Conservation (phyloP, 148 eudicot genomes). For the Rhododendron ferrugineum region DNA sequence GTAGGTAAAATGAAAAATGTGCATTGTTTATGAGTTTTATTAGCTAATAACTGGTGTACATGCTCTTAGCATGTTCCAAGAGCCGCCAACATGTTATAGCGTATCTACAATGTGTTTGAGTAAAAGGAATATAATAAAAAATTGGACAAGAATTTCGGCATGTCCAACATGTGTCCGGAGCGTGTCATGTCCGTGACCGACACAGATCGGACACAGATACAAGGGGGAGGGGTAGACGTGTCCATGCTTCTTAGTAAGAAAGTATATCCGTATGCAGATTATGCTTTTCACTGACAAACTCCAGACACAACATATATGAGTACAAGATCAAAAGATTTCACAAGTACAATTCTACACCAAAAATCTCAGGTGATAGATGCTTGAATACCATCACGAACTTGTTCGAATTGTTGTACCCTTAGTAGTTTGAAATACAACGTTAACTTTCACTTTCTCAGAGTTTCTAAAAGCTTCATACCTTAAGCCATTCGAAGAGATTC, state of each 20-base stretch:
- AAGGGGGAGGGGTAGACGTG: not conserved
- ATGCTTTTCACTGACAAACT: not conserved
- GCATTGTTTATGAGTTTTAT: too few relatives aligned
- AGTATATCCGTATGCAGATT: not conserved
- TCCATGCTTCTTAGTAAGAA: not conserved
- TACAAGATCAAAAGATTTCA: not conserved
- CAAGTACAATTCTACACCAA: not conserved
- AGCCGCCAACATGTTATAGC: not conserved
- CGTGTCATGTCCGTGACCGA: too few relatives aligned
- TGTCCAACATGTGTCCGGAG: too few relatives aligned
- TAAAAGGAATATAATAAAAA: not conserved
- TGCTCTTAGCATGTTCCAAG: not conserved
- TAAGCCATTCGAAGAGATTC: conserved; percentile 89
- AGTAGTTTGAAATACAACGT: not conserved
- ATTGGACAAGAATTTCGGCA: not conserved
- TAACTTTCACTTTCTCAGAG: not conserved
- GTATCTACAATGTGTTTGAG: not conserved
- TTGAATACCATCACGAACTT: not conserved
- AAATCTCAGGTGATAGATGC: not conserved
- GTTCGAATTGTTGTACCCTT: not conserved
- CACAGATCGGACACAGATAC: too few relatives aligned
- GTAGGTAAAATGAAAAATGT: too few relatives aligned
- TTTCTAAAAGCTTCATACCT: conserved; percentile 45
- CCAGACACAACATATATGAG: not conserved
- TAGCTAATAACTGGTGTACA: too few relatives aligned